Evolutionary conservation across 106 monocot genomes (phyloP).

Genomic region (Dioscorea zingiberensis): DNA sequence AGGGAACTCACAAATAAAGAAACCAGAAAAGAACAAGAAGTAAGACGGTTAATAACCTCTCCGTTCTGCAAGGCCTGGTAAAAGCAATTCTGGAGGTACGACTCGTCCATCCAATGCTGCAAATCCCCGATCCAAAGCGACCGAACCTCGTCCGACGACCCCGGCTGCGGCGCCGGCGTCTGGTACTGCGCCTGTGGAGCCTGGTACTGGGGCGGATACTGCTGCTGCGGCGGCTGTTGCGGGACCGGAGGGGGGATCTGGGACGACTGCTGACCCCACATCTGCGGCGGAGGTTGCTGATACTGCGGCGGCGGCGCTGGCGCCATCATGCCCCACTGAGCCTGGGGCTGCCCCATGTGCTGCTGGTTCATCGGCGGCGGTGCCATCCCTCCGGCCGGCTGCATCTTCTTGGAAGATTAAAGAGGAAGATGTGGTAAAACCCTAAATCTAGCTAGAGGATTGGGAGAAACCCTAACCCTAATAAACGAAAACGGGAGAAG

Average conservation of each 20-base stretch:
- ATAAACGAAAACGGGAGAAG: no score
- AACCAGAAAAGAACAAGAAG: not conserved
- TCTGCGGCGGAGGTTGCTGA: constrained; percentile 3
- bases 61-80: constrained; percentile 14
- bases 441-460: not conserved
- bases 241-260: constrained; percentile 8
- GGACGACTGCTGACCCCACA: constrained; percentile 27
- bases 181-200: constrained; percentile 4
- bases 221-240: constrained; percentile 3
- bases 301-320: not conserved
- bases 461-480: constrained; percentile 5
- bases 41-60: constrained; percentile 25
- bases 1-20: not conserved
- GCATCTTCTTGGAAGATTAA: constrained; percentile 18
- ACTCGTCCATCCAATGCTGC: constrained; percentile 91
- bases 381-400: constrained; percentile 19
- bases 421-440: not conserved
- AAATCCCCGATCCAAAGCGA: constrained; percentile 84
- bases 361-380: constrained; percentile 19
- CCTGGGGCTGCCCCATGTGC: constrained; percentile 4
- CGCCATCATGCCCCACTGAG: constrained; percentile 22
- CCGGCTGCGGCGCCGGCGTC: constrained; percentile 21
- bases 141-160: constrained; percentile 36
- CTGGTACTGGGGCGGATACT: constrained; percentile 11
- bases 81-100: constrained; percentile 51